These are phyloP conservation scores for Helianthus tuberosus DNA, from an alignment of 129 eudicot species.

Conservation along the genomic window DNA sequence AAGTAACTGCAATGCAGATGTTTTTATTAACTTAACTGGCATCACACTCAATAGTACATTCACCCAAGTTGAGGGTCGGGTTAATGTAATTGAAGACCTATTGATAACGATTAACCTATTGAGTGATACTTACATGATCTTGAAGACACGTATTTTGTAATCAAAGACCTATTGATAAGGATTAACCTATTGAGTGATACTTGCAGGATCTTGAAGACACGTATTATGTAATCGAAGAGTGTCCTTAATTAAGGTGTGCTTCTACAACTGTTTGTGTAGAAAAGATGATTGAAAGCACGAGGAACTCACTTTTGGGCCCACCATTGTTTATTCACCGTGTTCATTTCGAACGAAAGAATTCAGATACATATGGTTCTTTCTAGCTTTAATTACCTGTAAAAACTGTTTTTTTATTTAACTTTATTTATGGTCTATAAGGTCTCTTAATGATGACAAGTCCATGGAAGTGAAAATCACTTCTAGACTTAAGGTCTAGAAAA, in stretches of 20 bases:
- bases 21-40: slow-evolving; percentile 70
- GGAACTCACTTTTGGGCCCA: slow-evolving; percentile 48
- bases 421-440: not conserved
- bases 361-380: slow-evolving; percentile 45
- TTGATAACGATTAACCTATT: not conserved
- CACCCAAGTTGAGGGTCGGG: slow-evolving; percentile 71
- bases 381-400: not conserved
- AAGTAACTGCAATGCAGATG: slow-evolving; percentile 54
- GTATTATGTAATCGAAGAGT: slow-evolving; percentile 54
- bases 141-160: slow-evolving; percentile 8
- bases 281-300: slow-evolving; percentile 56
- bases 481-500: slow-evolving; percentile 63
- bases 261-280: slow-evolving; percentile 50
- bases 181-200: not conserved
- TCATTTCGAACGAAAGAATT: slow-evolving; percentile 58
- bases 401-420: not conserved
- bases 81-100: slow-evolving; percentile 70
- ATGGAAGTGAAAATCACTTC: slow-evolving; percentile 67
- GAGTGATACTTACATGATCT: slow-evolving; percentile 44
- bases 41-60: slow-evolving; percentile 50
- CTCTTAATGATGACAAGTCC: slow-evolving; percentile 49
- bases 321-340: slow-evolving; percentile 56
- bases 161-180: not conserved
- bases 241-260: slow-evolving; percentile 46
- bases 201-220: slow-evolving; percentile 45